Evolutionary conservation across 768 basidiomycete genomes (phyloP).

Genomic region (Hortiboletus campestris): DNA sequence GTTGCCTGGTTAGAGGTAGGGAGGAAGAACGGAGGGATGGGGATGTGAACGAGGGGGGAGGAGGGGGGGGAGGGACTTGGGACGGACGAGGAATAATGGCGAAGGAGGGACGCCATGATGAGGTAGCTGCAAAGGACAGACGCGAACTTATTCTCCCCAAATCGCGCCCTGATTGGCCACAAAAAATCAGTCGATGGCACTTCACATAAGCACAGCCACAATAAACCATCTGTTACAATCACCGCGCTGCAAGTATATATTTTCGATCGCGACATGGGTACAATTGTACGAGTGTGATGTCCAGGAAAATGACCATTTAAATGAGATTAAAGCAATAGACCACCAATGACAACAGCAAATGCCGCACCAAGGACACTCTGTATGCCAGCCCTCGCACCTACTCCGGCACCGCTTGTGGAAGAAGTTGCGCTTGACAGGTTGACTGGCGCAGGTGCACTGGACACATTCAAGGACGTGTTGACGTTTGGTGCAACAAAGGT

Average conservation of each 20-base stretch:
- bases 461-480: conserved; percentile 35
- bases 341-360: background rate
- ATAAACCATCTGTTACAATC: no score
- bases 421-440: conserved; percentile 32
- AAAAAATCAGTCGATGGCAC: conserved; percentile 25
- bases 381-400: background rate
- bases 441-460: conserved; percentile 37
- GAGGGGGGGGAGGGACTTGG: conserved; percentile 45
- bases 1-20: conserved; percentile 22
- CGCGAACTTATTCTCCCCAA: conserved; percentile 1
- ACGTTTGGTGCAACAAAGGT: conserved; percentile 38
- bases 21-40: conserved; percentile 46
- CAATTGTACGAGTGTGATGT: no score
- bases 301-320: background rate
- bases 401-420: conserved; percentile 1
- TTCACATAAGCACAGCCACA: conserved; percentile 15
- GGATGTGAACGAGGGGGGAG: conserved; percentile 41
- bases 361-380: conserved; percentile 7
- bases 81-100: conserved; percentile 33
- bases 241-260: no score
- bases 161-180: conserved; percentile 19
- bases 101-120: conserved; percentile 35
- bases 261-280: no score
- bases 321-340: conserved; percentile 9
- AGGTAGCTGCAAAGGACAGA: background rate